These are phyloP conservation scores for Scheffersomyces insectosa DNA, from an alignment of 1,139 yeast genomes.

Conservation along the genomic window DNA sequence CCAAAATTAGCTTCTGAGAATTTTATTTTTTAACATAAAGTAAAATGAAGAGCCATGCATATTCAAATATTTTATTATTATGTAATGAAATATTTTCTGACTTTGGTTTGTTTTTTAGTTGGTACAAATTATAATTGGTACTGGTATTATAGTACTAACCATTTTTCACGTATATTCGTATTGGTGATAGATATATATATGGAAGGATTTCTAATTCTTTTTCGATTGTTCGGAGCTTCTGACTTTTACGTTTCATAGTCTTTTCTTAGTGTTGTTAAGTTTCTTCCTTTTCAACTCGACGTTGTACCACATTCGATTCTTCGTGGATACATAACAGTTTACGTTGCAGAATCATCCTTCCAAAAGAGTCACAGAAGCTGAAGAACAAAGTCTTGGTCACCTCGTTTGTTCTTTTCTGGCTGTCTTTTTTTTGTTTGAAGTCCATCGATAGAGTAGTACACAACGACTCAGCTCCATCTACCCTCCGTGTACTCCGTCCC, in stretches of 20 bases:
- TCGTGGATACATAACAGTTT: too few relatives aligned
- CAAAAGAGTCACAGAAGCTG: too few relatives aligned
- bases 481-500: too few relatives aligned
- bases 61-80: not conserved
- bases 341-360: too few relatives aligned
- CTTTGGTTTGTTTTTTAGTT: not conserved
- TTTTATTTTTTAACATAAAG: not conserved
- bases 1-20: not conserved
- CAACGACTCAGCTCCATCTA: too few relatives aligned
- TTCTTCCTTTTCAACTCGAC: too few relatives aligned
- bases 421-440: too few relatives aligned
- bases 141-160: not conserved
- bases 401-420: too few relatives aligned
- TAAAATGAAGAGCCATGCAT: not conserved
- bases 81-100: not conserved
- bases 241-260: not conserved
- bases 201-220: not conserved
- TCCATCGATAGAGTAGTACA: too few relatives aligned
- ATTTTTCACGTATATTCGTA: not conserved
- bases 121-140: constrained; percentile 1
- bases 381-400: too few relatives aligned
- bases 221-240: not conserved
- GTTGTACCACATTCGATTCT: too few relatives aligned
- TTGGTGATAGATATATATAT: constrained; percentile 1
- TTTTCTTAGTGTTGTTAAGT: not conserved